Conservation (phyloP, 2,329 filamentous ascomycete species). For the Exophiala dermatitidis region DNA sequence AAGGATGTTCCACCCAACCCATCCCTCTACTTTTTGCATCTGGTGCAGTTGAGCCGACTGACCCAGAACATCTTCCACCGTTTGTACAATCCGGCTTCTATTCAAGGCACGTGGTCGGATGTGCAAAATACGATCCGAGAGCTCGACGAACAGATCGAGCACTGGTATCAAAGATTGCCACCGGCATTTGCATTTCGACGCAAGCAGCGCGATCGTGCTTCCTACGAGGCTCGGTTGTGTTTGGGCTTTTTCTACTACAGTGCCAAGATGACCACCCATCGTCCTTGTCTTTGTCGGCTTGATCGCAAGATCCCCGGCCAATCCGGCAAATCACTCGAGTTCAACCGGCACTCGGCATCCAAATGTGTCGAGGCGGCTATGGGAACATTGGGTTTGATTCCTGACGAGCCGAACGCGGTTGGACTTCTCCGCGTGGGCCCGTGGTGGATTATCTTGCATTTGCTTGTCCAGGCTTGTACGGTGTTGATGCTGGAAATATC, state of each 20-base stretch:
- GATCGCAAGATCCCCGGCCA: slow-evolving; percentile 32
- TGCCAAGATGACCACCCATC: slow-evolving; percentile 38
- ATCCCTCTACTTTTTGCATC: slow-evolving; percentile 36
- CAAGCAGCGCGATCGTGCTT: slow-evolving; percentile 27
- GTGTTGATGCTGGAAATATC: slow-evolving; percentile 42
- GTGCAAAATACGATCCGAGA: slow-evolving; percentile 33
- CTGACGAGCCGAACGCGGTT: slow-evolving; percentile 36
- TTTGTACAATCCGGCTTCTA: slow-evolving; percentile 35
- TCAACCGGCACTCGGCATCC: slow-evolving; percentile 37
- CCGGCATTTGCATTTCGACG: slow-evolving; percentile 33
- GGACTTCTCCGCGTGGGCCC: slow-evolving; percentile 37
- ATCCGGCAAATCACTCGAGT: slow-evolving; percentile 29
- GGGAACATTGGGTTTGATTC: slow-evolving; percentile 37
- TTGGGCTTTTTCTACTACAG: slow-evolving; percentile 42
- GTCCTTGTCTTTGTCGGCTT: slow-evolving; percentile 42
- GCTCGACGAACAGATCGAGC: slow-evolving; percentile 33
- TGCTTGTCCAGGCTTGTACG: slow-evolving; percentile 40
- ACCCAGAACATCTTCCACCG: slow-evolving; percentile 34
- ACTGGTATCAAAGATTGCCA: slow-evolving; percentile 36
- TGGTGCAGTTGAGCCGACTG: slow-evolving; percentile 34
- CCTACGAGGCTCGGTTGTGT: slow-evolving; percentile 35
- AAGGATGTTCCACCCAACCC: slow-evolving; percentile 33
- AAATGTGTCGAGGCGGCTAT: slow-evolving; percentile 36
- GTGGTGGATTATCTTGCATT: slow-evolving; percentile 43
- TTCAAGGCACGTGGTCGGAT: slow-evolving; percentile 33